Conservation (phyloP, 2,329 filamentous ascomycete species). For the Phialophora verrucosa region DNA sequence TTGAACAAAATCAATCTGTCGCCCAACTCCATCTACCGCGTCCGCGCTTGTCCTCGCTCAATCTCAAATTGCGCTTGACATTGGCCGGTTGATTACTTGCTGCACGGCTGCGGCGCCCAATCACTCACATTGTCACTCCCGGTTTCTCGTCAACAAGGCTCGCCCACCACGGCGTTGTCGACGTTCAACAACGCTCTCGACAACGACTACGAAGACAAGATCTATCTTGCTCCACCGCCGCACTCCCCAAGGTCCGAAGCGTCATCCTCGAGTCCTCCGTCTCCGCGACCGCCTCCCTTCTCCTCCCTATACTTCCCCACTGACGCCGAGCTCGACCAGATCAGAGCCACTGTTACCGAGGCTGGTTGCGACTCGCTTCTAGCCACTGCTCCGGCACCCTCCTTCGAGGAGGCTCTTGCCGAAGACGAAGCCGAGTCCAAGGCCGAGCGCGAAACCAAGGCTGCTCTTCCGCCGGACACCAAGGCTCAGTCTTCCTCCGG, state of each 20-base stretch:
- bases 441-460: conserved; percentile 76
- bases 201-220: conserved; percentile 47
- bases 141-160: conserved; percentile 23
- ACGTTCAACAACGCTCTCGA: conserved; percentile 35
- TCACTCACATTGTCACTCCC: conserved; percentile 29
- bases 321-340: conserved; percentile 46
- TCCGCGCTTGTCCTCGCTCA: conserved; percentile 14
- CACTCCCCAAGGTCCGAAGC: conserved; percentile 48
- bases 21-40: conserved; percentile 1
- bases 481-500: conserved; percentile 70
- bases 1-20: conserved; percentile 3
- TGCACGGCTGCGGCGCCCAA: conserved; percentile 22
- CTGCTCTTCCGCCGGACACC: conserved; percentile 78
- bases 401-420: conserved; percentile 56
- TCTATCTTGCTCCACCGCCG: conserved; percentile 49
- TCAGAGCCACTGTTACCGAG: conserved; percentile 54
- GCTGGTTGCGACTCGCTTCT: conserved; percentile 55
- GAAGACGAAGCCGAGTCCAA: conserved; percentile 53
- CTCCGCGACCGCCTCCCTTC: conserved; percentile 65
- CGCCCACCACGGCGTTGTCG: conserved; percentile 54
- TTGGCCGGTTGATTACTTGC: conserved; percentile 15
- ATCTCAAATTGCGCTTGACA: conserved; percentile 6
- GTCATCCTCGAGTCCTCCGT: conserved; percentile 58
- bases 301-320: conserved; percentile 66
- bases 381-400: conserved; percentile 59